These are phyloP conservation scores for Pythium myriotylum DNA, from an alignment of 352 stramenopile genomes.

Conservation along the genomic window DNA sequence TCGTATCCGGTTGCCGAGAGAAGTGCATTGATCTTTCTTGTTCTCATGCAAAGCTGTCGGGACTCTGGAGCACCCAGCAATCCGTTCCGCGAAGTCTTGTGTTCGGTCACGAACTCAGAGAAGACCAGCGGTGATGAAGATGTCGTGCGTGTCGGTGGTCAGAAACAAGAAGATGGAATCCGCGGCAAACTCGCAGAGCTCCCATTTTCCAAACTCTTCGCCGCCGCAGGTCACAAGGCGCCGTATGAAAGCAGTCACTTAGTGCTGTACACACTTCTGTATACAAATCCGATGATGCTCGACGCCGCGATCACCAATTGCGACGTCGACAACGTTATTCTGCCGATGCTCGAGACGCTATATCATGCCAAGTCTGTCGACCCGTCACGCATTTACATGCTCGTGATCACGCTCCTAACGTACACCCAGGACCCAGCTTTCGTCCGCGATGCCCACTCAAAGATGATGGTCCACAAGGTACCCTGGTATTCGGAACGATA, in stretches of 20 bases:
- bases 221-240: conserved; percentile 49
- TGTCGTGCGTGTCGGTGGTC: conserved; percentile 2
- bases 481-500: conserved; percentile 81
- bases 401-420: conserved; percentile 70
- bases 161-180: conserved; percentile 36
- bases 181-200: conserved; percentile 36
- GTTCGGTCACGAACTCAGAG: conserved; percentile 40
- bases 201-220: conserved; percentile 56
- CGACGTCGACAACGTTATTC: conserved; percentile 51
- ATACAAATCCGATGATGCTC: conserved; percentile 61
- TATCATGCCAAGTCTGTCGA: conserved; percentile 68
- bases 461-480: conserved; percentile 58
- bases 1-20: conserved; percentile 67
- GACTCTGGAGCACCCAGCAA: conserved; percentile 52
- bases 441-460: conserved; percentile 62
- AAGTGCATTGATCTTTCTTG: conserved; percentile 63
- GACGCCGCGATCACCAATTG: conserved; percentile 45
- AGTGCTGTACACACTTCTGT: conserved; percentile 76
- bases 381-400: conserved; percentile 69
- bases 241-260: conserved; percentile 70
- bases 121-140: conserved; percentile 19
- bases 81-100: conserved; percentile 63
- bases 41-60: conserved; percentile 71
- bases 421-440: conserved; percentile 68
- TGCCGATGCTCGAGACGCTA: conserved; percentile 74